phyloP scores from a whole-genome alignment of 1,284 basidiomycete species.

The Ganoderma resinaceum region DNA sequence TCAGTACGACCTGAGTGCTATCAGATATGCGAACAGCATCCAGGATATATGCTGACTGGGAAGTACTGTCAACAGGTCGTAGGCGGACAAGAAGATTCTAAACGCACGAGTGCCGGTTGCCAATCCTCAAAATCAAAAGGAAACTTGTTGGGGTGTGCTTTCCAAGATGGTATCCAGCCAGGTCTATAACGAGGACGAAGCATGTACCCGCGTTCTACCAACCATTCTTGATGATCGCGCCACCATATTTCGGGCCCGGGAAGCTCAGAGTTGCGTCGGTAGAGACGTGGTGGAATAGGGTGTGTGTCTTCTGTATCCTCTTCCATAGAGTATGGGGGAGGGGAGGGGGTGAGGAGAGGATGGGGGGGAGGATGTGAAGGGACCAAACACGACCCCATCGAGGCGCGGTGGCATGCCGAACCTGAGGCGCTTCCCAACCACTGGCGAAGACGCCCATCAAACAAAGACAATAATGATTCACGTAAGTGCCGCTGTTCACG shows the following conservation, averaged over 20 bases:
- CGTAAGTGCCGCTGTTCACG: too few species aligned
- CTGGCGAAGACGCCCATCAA: too few species aligned
- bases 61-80: neutral
- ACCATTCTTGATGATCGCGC: conserved; percentile 24
- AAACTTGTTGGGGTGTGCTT: neutral
- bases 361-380: too few species aligned
- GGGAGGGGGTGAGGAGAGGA: too few species aligned
- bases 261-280: conserved; percentile 42
- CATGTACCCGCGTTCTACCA: conserved; percentile 26
- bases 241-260: conserved; percentile 4
- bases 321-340: neutral
- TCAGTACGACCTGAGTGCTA: conserved; percentile 17
- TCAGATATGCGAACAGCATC: conserved; percentile 24
- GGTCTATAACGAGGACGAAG: conserved; percentile 28
- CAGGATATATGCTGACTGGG: conserved; percentile 25
- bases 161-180: conserved; percentile 30
- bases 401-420: too few species aligned
- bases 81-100: neutral
- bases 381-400: too few species aligned
- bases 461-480: too few species aligned
- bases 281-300: neutral
- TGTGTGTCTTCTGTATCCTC: neutral
- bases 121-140: conserved; percentile 20
- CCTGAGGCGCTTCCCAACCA: too few species aligned
- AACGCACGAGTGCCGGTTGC: neutral